These are phyloP conservation scores for Samsoniella hepiali DNA, from an alignment of 2,329 filamentous ascomycete species.

Conservation along the genomic window DNA sequence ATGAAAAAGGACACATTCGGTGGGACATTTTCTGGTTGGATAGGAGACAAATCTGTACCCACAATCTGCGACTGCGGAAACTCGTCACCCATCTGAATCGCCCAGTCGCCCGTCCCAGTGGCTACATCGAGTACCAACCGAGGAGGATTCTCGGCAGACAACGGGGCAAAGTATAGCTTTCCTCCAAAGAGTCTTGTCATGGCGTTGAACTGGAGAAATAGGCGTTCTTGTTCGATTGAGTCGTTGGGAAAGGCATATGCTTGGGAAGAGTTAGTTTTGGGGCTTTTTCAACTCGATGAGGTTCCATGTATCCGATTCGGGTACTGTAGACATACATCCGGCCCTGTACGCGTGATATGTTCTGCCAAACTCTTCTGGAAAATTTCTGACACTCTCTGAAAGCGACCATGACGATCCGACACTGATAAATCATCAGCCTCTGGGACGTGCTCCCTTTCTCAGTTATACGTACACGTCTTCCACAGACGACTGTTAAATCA, in stretches of 20 bases:
- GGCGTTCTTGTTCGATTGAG: conserved; percentile 38
- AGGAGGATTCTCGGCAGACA: conserved; percentile 35
- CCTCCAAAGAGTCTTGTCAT: conserved; percentile 38
- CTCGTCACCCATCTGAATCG: conserved; percentile 62
- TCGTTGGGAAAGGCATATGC: conserved; percentile 49
- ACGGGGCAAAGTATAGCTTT: conserved; percentile 43
- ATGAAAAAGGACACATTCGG: conserved; percentile 72
- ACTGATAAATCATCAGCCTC: conserved; percentile 18
- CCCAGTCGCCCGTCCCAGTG: conserved; percentile 55
- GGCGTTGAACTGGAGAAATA: conserved; percentile 38
- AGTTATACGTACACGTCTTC: conserved; percentile 16
- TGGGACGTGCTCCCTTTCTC: neutral
- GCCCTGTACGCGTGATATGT: conserved; percentile 48
- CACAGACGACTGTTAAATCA: conserved; percentile 5
- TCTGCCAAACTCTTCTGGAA: conserved; percentile 42
- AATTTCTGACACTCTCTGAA: conserved; percentile 41
- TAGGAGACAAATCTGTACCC: conserved; percentile 65
- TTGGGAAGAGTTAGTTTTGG: conserved; percentile 22
- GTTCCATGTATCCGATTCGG: neutral
- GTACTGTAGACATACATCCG: conserved; percentile 38
- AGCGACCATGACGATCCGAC: conserved; percentile 34
- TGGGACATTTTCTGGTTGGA: conserved; percentile 64
- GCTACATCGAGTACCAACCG: conserved; percentile 41
- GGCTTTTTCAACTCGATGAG: neutral
- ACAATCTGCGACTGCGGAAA: conserved; percentile 58